Conservation (phyloP, 2,329 filamentous ascomycete species). For the Pseudogymnoascus sp. region DNA sequence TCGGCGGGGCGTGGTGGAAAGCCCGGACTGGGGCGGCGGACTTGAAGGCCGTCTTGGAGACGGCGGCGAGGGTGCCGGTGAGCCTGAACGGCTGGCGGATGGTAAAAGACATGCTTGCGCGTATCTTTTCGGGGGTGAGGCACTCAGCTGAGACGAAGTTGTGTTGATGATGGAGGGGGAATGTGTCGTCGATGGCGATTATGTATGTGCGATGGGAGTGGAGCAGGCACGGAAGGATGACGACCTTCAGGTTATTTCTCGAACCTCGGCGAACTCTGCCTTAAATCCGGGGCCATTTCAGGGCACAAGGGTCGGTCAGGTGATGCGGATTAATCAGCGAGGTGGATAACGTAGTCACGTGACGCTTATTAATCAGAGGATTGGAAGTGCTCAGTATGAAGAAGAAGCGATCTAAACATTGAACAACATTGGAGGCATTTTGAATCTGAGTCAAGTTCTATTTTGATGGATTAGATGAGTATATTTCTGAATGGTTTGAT, state of each 20-base stretch:
- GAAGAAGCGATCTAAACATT: neutral
- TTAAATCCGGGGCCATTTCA: slow-evolving; percentile 4
- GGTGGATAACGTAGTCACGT: neutral
- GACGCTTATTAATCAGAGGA: neutral
- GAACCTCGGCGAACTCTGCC: slow-evolving; percentile 1
- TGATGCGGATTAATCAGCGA: neutral
- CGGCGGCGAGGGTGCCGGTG: slow-evolving; percentile 42
- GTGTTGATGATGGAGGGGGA: neutral
- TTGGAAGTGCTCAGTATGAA: neutral
- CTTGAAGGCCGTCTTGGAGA: slow-evolving; percentile 43
- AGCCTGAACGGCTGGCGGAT: slow-evolving; percentile 58
- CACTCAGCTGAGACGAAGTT: slow-evolving; percentile 3
- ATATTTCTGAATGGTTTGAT: neutral
- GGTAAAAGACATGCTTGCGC: slow-evolving; percentile 52
- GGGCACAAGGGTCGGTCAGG: neutral
- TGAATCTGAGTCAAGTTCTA: neutral
- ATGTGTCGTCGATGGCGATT: neutral
- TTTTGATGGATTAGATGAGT: neutral
- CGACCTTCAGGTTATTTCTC: slow-evolving; percentile 1
- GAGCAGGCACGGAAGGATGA: slow-evolving; percentile 7
- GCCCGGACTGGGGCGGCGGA: slow-evolving; percentile 43
- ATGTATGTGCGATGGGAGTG: slow-evolving; percentile 3
- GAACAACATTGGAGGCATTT: neutral
- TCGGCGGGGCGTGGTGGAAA: slow-evolving; percentile 46
- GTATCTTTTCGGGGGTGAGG: slow-evolving; percentile 5